These are phyloP conservation scores for Porcisia hertigi DNA, from an alignment of 208 protist species.

Conservation along the genomic window DNA sequence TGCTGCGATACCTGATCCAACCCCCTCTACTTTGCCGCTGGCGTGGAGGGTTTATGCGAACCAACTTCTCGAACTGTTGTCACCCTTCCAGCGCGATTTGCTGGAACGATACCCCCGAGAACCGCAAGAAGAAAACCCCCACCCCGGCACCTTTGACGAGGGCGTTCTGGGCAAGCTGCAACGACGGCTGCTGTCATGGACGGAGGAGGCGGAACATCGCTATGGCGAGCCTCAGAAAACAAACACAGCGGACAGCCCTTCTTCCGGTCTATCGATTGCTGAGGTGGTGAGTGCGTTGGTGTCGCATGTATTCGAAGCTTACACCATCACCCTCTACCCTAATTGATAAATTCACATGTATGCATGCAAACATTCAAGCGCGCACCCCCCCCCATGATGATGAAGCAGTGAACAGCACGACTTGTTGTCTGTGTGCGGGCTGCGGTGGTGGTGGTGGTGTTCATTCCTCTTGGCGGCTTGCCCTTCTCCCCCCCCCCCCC, in stretches of 20 bases:
- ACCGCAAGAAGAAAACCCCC: background rate
- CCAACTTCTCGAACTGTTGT: conserved; percentile 4
- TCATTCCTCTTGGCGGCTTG: background rate
- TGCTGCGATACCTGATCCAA: background rate
- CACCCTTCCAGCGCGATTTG: conserved; percentile 5
- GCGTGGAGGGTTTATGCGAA: conserved; percentile 5
- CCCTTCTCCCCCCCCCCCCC: background rate
- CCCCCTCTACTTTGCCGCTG: background rate
- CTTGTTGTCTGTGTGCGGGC: background rate
- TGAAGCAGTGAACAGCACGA: background rate
- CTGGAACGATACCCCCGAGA: background rate
- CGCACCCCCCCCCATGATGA: background rate
- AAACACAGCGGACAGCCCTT: background rate
- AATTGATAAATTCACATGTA: background rate
- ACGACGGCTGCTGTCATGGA: conserved; percentile 7
- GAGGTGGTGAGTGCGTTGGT: conserved; percentile 22
- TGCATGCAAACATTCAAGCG: background rate
- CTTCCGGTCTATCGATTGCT: background rate
- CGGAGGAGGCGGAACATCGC: background rate
- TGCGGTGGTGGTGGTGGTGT: background rate
- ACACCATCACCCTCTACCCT: conserved; percentile 10
- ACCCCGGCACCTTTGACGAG: background rate
- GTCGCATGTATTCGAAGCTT: conserved; percentile 9
- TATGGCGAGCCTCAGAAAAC: background rate
- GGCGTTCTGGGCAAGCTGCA: background rate